phyloP scores from a whole-genome alignment of 2,329 filamentous ascomycete species.

The Fusarium citri region DNA sequence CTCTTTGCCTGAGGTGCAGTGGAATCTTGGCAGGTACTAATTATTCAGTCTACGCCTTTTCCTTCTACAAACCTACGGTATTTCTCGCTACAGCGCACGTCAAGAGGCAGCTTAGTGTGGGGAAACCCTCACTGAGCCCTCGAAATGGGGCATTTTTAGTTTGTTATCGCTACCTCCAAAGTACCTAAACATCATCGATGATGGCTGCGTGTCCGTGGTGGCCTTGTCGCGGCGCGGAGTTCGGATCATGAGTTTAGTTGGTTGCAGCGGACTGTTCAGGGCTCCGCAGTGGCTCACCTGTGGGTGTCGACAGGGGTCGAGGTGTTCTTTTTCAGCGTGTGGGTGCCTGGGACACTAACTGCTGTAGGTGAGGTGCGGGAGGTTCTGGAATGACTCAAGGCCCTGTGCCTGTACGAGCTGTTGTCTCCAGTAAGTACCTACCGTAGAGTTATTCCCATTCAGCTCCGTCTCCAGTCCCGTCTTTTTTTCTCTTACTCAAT shows the following conservation, averaged over 20 bases:
- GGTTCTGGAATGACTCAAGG: slow-evolving; percentile 47
- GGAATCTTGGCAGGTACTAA: slow-evolving; percentile 26
- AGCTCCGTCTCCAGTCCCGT: slow-evolving; percentile 14
- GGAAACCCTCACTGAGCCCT: slow-evolving; percentile 31
- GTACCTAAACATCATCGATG: slow-evolving; percentile 20
- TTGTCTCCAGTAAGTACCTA: slow-evolving; percentile 2
- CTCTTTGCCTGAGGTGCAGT: slow-evolving; percentile 45
- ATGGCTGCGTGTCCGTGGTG: slow-evolving; percentile 31
- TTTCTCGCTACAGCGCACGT: slow-evolving; percentile 18
- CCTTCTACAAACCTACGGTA: not conserved
- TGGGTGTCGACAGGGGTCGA: slow-evolving; percentile 40
- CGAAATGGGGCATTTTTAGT: slow-evolving; percentile 13
- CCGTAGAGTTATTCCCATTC: slow-evolving; percentile 6
- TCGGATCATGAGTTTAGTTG: slow-evolving; percentile 26
- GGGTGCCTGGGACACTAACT: slow-evolving; percentile 16
- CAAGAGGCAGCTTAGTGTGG: slow-evolving; percentile 42
- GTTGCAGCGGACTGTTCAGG: slow-evolving; percentile 23
- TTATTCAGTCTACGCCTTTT: not conserved
- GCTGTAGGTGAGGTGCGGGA: slow-evolving; percentile 9
- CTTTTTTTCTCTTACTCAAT: slow-evolving; percentile 35
- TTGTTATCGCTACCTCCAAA: slow-evolving; percentile 24
- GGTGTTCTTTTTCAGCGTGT: slow-evolving; percentile 26
- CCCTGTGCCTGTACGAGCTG: slow-evolving; percentile 20
- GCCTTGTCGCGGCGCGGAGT: slow-evolving; percentile 41
- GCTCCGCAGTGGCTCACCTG: slow-evolving; percentile 32